These are phyloP conservation scores for Colletotrichum sidae DNA, from an alignment of 2,329 filamentous ascomycete species.

Conservation along the genomic window DNA sequence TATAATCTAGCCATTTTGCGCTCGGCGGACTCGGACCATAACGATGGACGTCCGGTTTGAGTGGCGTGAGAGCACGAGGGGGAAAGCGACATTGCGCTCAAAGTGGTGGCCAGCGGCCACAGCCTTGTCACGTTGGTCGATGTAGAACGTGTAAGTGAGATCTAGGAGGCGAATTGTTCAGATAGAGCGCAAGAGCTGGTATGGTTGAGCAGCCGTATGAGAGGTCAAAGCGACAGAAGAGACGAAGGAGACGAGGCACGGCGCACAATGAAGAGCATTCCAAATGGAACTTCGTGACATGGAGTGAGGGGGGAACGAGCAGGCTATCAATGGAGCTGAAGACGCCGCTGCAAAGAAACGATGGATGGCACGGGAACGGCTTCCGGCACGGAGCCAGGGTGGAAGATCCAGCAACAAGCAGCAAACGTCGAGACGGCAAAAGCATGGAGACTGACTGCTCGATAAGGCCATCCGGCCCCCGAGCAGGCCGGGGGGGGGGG, in stretches of 20 bases:
- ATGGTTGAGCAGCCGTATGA: background rate
- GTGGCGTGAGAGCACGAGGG: conserved; percentile 45
- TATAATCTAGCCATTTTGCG: conserved; percentile 68
- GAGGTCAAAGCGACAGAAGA: conserved; percentile 10
- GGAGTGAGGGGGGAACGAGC: conserved; percentile 31
- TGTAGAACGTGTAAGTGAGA: conserved; percentile 26
- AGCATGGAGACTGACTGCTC: background rate
- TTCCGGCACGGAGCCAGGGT: conserved; percentile 31
- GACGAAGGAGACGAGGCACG: background rate
- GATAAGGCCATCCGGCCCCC: conserved; percentile 15
- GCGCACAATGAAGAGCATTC: conserved; percentile 13
- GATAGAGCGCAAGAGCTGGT: background rate
- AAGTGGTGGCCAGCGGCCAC: conserved; percentile 16
- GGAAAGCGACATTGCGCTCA: conserved; percentile 38
- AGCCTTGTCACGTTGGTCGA: conserved; percentile 30
- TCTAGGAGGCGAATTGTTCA: background rate
- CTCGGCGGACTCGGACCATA: conserved; percentile 65
- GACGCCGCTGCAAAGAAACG: conserved; percentile 13
- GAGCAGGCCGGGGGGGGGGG: background rate
- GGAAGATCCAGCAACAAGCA: conserved; percentile 2
- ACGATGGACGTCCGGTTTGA: conserved; percentile 62
- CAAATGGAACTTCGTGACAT: background rate
- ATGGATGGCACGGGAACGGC: conserved; percentile 9
- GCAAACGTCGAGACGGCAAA: background rate
- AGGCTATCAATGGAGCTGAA: conserved; percentile 37